Percentiles rank a stretch among this genome's conserved stretches.
phyloP scores from a whole-genome alignment of 148 eudicot species.

The Fallopia convolvulus region DNA sequence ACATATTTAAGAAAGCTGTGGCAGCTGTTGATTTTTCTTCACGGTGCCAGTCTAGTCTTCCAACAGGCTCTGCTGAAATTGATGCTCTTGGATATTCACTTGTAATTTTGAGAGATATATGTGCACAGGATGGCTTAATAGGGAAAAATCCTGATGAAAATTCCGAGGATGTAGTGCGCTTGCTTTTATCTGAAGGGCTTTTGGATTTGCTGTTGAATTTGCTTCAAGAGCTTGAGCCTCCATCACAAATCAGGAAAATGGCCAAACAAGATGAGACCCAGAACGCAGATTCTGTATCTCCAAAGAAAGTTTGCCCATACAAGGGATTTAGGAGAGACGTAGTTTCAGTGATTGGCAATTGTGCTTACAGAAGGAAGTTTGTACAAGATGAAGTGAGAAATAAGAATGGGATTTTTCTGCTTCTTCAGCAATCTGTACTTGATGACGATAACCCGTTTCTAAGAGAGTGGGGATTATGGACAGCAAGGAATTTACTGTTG shows the following conservation, averaged over 20 bases:
- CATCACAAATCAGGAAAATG: constrained; percentile 58
- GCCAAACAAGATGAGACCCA: constrained; percentile 25
- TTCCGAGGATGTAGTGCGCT: constrained; percentile 24
- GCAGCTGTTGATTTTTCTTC: constrained; percentile 28
- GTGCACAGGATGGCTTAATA: constrained; percentile 33
- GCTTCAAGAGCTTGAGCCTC: constrained; percentile 73
- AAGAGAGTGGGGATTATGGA: constrained; percentile 91
- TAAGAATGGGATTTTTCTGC: constrained; percentile 47
- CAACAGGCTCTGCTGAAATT: constrained; percentile 40
- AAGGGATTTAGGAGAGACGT: constrained; percentile 78
- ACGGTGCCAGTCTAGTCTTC: constrained; percentile 37
- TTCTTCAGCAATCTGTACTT: constrained; percentile 70
- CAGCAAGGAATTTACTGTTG: constrained; percentile 58
- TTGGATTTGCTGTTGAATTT: constrained; percentile 54
- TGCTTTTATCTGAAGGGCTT: constrained; percentile 46
- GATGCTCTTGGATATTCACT: constrained; percentile 77
- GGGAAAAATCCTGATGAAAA: constrained; percentile 13
- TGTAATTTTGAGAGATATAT: constrained; percentile 60
- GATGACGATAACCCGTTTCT: constrained; percentile 87
- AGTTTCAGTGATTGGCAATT: constrained; percentile 71
- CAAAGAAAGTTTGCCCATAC: constrained; percentile 52
- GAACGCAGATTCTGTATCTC: constrained; percentile 17
- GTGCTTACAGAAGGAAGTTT: constrained; percentile 45
- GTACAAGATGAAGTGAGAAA: constrained; percentile 75
- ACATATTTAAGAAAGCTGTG: constrained; percentile 37